Evolutionary conservation across 441 rosid genomes (phyloP).

Genomic region (Gossypium gossypioides): DNA sequence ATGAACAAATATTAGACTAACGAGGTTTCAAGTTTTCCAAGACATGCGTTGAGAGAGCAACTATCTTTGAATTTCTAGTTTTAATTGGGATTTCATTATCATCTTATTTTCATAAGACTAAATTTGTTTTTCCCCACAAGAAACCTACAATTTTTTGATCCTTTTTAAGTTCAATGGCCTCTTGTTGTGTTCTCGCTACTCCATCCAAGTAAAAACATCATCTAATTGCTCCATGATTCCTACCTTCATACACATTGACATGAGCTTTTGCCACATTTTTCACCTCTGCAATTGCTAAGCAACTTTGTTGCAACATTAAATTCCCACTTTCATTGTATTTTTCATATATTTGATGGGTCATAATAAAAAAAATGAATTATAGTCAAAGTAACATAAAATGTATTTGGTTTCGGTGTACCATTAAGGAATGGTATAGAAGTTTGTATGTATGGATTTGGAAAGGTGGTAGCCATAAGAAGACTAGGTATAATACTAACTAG

Average conservation of each 20-base stretch:
- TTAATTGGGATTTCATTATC: constrained; percentile 14
- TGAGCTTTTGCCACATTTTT: constrained; percentile 31
- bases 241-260: constrained; percentile 21
- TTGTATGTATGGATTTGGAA: constrained; percentile 18
- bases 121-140: not conserved
- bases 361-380: too few relatives aligned
- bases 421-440: constrained; percentile 28
- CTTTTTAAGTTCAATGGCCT: constrained; percentile 23
- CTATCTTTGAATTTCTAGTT: constrained; percentile 23
- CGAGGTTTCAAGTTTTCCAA: not conserved
- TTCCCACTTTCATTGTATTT: constrained; percentile 14
- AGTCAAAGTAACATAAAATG: too few relatives aligned
- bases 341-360: too few relatives aligned
- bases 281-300: constrained; percentile 21
- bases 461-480: constrained; percentile 27
- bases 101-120: not conserved
- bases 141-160: constrained; percentile 15
- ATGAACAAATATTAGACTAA: not conserved
- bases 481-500: constrained; percentile 27
- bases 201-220: constrained; percentile 27
- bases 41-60: constrained; percentile 10
- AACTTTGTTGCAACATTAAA: constrained; percentile 23
- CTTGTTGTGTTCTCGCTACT: constrained; percentile 12
- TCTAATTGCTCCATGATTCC: constrained; percentile 28
- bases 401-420: constrained; percentile 14